A percentile compares a stretch with the other conserved stretches of the same genome.
Evolutionary conservation across 352 stramenopile genomes (phyloP).

Genomic region (Globisporangium lucens): DNA sequence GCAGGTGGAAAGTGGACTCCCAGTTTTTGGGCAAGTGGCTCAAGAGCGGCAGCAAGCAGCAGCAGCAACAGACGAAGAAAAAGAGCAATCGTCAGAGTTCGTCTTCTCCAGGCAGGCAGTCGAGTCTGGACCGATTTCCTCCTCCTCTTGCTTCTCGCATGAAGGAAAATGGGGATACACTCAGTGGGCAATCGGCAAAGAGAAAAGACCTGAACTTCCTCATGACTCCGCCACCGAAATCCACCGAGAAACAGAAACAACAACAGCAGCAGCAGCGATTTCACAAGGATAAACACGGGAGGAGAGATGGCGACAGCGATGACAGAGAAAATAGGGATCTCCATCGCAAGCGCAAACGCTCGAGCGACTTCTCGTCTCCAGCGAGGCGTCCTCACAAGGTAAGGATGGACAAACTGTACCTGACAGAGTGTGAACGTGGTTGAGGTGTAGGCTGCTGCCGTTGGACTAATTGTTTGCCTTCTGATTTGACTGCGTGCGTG

Average conservation of each 20-base stretch:
- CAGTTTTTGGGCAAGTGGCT: constrained; percentile 18
- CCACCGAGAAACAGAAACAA: neutral
- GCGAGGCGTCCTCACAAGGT: constrained; percentile 4
- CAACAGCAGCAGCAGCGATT: neutral
- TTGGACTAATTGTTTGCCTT: neutral
- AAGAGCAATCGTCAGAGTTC: neutral
- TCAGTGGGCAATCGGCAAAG: neutral
- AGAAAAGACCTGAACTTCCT: constrained; percentile 1
- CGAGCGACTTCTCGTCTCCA: constrained; percentile 10
- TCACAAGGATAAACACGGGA: neutral
- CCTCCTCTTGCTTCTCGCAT: neutral
- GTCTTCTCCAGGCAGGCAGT: neutral
- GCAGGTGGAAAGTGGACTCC: constrained; percentile 18
- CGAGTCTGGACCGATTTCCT: neutral
- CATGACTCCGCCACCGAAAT: neutral
- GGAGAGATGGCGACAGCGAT: neutral
- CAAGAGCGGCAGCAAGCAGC: neutral
- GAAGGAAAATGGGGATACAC: neutral
- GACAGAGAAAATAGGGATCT: neutral
- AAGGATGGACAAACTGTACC: no score
- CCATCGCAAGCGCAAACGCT: constrained; percentile 12
- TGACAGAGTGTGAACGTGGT: neutral
- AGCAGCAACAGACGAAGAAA: neutral
- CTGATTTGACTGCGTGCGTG: neutral
- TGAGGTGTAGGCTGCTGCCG: neutral